Conservation (phyloP, 108 stramenopile genomes). For the Cylindrotheca closterium region DNA sequence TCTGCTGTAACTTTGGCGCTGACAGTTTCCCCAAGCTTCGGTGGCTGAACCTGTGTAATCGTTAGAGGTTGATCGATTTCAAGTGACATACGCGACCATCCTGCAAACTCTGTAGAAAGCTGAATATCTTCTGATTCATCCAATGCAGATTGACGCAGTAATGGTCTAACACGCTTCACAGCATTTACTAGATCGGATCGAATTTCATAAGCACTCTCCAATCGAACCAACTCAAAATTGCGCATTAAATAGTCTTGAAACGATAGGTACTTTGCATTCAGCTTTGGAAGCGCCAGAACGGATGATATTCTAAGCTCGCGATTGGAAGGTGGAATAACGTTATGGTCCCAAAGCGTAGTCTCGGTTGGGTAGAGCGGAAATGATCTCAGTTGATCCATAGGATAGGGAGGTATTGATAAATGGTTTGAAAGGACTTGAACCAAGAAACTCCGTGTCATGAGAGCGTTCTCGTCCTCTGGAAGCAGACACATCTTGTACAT, state of each 20-base stretch:
- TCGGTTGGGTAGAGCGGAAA: slow-evolving; percentile 92
- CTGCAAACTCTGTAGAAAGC: slow-evolving; percentile 65
- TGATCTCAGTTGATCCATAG: slow-evolving; percentile 52
- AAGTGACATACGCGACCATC: slow-evolving; percentile 86
- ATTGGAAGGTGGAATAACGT: slow-evolving; percentile 61
- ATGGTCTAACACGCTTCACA: slow-evolving; percentile 68
- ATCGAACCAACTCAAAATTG: slow-evolving; percentile 86
- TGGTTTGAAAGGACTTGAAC: slow-evolving; percentile 61
- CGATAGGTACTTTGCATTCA: slow-evolving; percentile 89
- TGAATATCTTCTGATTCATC: slow-evolving; percentile 35
- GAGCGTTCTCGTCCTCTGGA: slow-evolving; percentile 34
- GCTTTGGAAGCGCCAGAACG: slow-evolving; percentile 88
- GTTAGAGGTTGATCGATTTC: slow-evolving; percentile 53
- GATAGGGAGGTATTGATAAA: slow-evolving; percentile 63
- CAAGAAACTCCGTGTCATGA: slow-evolving; percentile 35
- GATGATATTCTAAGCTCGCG: slow-evolving; percentile 20
- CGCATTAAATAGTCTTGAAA: slow-evolving; percentile 89
- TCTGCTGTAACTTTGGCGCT: slow-evolving; percentile 81
- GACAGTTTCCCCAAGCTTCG: slow-evolving; percentile 77
- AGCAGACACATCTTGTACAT: slow-evolving; percentile 76
- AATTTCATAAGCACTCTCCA: slow-evolving; percentile 94
- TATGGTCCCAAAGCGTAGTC: slow-evolving; percentile 85
- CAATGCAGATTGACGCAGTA: slow-evolving; percentile 37
- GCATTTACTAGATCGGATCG: slow-evolving; percentile 89
- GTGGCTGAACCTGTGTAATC: slow-evolving; percentile 78